These are phyloP conservation scores for Ophiosphaerella narmari DNA, from an alignment of 2,329 filamentous ascomycete species.

Conservation along the genomic window DNA sequence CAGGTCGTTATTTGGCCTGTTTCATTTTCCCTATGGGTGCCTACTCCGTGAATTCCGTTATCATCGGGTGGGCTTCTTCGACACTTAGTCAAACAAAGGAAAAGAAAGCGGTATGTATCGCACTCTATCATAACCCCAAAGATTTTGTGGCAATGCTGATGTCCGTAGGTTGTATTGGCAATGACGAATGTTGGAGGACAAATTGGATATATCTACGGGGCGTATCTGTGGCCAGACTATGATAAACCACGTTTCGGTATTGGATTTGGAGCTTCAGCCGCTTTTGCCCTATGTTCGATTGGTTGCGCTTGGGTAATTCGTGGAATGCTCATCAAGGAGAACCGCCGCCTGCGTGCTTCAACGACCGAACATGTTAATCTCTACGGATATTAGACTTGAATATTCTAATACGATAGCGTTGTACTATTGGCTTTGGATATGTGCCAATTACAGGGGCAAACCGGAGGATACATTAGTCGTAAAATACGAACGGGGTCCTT, in stretches of 20 bases:
- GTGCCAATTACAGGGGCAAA: too few species aligned
- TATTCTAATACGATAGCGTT: too few species aligned
- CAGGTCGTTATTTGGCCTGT: constrained; percentile 34
- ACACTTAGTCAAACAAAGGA: constrained; percentile 36
- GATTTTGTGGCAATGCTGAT: background rate
- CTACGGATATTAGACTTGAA: constrained; percentile 29
- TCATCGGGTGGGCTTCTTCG: constrained; percentile 36
- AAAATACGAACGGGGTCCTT: too few species aligned
- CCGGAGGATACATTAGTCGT: too few species aligned
- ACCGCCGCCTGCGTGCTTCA: constrained; percentile 26
- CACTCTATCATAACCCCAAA: background rate
- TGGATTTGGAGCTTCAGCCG: constrained; percentile 36
- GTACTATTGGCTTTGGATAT: too few species aligned
- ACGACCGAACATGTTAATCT: constrained; percentile 33
- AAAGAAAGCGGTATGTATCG: constrained; percentile 29
- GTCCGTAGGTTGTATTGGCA: constrained; percentile 29
- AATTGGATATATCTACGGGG: constrained; percentile 37
- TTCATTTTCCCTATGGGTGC: constrained; percentile 39
- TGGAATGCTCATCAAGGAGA: constrained; percentile 33
- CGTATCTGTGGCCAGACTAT: constrained; percentile 31
- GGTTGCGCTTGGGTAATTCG: constrained; percentile 36
- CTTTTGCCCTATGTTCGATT: constrained; percentile 32
- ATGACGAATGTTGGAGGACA: constrained; percentile 37
- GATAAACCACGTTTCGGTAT: constrained; percentile 33
- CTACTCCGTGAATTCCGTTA: constrained; percentile 38